Conservation (phyloP, 2,329 filamentous ascomycete genomes). For the Monilinia vaccinii-corymbosi region DNA sequence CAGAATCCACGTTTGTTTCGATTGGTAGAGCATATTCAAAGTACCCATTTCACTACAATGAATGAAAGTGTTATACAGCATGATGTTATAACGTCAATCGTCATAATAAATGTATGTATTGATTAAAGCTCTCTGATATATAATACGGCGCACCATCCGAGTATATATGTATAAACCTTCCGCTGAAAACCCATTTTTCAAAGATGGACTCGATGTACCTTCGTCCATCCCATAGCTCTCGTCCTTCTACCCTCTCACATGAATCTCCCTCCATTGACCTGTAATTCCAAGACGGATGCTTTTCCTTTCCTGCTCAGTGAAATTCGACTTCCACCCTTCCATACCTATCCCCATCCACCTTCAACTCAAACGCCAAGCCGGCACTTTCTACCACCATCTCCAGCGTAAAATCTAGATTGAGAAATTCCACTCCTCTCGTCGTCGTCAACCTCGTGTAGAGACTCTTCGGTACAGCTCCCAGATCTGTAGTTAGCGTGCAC, state of each 20-base stretch:
- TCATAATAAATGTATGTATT: no score
- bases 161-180: no score
- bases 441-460: slow-evolving; percentile 70
- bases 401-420: slow-evolving; percentile 72
- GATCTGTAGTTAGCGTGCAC: slow-evolving; percentile 71
- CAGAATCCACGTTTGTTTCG: neutral
- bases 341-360: slow-evolving; percentile 69
- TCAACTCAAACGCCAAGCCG: slow-evolving; percentile 66
- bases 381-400: slow-evolving; percentile 78
- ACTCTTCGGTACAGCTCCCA: slow-evolving; percentile 64
- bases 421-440: slow-evolving; percentile 70
- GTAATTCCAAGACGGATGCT: no score
- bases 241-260: no score
- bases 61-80: no score
- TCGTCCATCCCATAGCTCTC: no score
- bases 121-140: no score
- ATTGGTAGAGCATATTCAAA: neutral
- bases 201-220: neutral
- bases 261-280: neutral
- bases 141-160: no score
- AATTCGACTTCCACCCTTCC: slow-evolving; percentile 72
- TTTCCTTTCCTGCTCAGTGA: slow-evolving; percentile 38
- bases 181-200: no score
- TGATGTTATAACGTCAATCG: no score
- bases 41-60: no score